Conservation (phyloP, 192 early-diverging fungal genomes). For the Borealophlyctis nickersoniae region DNA sequence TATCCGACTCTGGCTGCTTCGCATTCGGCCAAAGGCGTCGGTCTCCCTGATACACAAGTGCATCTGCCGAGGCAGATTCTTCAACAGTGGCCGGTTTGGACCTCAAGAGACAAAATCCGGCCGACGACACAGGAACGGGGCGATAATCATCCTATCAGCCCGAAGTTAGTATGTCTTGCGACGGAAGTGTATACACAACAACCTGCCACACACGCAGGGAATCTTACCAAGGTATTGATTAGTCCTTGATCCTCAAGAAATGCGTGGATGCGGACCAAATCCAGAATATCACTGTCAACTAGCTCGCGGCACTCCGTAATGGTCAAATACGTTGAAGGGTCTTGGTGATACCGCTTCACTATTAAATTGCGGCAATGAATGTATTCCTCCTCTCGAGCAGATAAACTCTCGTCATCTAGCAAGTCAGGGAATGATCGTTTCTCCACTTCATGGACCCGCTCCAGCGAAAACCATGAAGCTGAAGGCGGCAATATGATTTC, state of each 20-base stretch:
- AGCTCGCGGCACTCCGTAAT: constrained; percentile 12
- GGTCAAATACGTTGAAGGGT: constrained; percentile 5
- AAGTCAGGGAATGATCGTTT: background rate
- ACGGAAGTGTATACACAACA: background rate
- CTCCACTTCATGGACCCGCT: constrained; percentile 4
- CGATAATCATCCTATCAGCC: background rate
- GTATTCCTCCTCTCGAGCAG: background rate
- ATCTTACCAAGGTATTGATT: constrained; percentile 22
- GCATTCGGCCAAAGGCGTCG: too few species aligned
- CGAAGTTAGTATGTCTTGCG: background rate
- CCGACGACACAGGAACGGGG: background rate
- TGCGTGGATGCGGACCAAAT: constrained; percentile 8
- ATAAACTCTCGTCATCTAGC: background rate
- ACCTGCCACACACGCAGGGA: too few species aligned
- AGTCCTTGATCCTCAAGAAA: constrained; percentile 22
- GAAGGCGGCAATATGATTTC: background rate
- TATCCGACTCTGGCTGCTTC: too few species aligned
- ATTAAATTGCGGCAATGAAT: constrained; percentile 19
- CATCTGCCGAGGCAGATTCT: too few species aligned
- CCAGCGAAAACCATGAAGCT: constrained; percentile 12
- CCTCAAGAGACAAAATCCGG: too few species aligned
- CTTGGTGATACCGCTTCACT: constrained; percentile 5
- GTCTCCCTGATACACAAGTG: too few species aligned
- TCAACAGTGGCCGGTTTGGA: too few species aligned
- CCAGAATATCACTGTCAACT: background rate